Percentiles rank a stretch among this genome's conserved stretches.
Evolutionary conservation across 2,329 filamentous ascomycete species (phyloP).

Genomic region (Fusarium sambucinum): DNA sequence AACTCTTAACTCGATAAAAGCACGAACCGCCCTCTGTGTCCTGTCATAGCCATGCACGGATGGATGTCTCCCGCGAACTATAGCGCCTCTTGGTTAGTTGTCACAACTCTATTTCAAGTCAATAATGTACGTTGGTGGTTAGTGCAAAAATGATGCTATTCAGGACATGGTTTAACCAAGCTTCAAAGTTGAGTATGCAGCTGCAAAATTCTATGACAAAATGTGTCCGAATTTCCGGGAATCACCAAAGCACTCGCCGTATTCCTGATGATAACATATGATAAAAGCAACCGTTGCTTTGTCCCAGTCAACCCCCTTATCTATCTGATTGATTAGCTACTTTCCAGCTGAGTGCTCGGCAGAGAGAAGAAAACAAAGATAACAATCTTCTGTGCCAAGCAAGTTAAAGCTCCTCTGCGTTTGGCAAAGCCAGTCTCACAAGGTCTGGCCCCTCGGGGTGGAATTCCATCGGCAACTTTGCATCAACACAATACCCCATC

Average conservation of each 20-base stretch:
- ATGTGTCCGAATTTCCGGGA: neutral
- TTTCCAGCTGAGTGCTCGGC: neutral
- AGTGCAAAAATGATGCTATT: neutral
- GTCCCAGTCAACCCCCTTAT: neutral
- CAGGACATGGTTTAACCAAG: neutral
- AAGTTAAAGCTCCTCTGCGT: neutral
- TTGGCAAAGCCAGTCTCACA: conserved; percentile 2
- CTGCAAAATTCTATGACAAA: neutral
- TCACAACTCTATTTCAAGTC: conserved; percentile 3
- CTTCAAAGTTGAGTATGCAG: neutral
- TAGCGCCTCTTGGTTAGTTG: conserved; percentile 21
- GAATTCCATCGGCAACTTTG: conserved; percentile 26
- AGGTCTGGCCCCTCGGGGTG: conserved; percentile 34
- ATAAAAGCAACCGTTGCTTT: neutral
- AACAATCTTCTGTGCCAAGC: neutral
- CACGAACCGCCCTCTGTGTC: conserved; percentile 33
- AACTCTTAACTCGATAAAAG: conserved; percentile 15
- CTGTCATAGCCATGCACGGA: conserved; percentile 18
- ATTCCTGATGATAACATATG: neutral
- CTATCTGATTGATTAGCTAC: neutral
- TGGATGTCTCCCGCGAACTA: conserved; percentile 5
- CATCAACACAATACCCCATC: conserved; percentile 8
- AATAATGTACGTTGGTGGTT: conserved; percentile 2
- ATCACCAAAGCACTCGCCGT: neutral
- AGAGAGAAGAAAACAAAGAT: neutral